A percentile compares a stretch with the other conserved stretches of the same genome.
Conservation (phyloP, 345 rosid species). For the Firmiana major region DNA sequence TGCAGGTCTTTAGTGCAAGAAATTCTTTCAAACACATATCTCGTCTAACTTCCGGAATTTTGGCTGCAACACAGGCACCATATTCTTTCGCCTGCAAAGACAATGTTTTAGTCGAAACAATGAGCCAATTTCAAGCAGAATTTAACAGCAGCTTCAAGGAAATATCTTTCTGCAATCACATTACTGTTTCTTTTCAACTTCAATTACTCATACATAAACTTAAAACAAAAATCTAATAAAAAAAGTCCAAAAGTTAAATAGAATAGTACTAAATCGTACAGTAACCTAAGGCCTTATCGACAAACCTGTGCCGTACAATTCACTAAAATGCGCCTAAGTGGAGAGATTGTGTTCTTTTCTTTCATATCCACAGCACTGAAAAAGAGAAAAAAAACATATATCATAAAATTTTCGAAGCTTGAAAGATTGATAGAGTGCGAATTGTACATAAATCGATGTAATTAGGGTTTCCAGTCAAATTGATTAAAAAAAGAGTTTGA, state of each 20-base stretch:
- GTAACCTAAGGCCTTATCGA: too few species aligned
- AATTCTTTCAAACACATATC: slow-evolving; percentile 92
- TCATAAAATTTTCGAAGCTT: neutral
- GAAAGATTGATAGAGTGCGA: neutral
- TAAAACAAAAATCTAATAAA: neutral
- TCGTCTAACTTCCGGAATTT: slow-evolving; percentile 75
- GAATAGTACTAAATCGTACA: too few species aligned
- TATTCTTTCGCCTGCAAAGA: slow-evolving; percentile 73
- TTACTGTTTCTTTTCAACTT: neutral
- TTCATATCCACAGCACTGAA: slow-evolving; percentile 59
- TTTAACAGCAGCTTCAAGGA: neutral
- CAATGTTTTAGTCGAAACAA: slow-evolving; percentile 13
- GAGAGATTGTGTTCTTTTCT: slow-evolving; percentile 61
- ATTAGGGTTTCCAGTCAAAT: slow-evolving; percentile 2
- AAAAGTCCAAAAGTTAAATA: neutral
- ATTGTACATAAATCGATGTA: neutral
- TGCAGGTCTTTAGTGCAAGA: slow-evolving; percentile 73
- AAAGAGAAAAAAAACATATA: neutral
- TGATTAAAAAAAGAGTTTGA: neutral
- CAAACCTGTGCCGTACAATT: slow-evolving; percentile 81
- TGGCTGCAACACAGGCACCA: slow-evolving; percentile 86
- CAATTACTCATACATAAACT: neutral
- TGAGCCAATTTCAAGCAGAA: slow-evolving; percentile 1
- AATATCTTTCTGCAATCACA: neutral
- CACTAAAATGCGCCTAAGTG: slow-evolving; percentile 66